phyloP scores from a whole-genome alignment of 495 filamentous ascomycete genomes.

The Neurospora sp. region DNA sequence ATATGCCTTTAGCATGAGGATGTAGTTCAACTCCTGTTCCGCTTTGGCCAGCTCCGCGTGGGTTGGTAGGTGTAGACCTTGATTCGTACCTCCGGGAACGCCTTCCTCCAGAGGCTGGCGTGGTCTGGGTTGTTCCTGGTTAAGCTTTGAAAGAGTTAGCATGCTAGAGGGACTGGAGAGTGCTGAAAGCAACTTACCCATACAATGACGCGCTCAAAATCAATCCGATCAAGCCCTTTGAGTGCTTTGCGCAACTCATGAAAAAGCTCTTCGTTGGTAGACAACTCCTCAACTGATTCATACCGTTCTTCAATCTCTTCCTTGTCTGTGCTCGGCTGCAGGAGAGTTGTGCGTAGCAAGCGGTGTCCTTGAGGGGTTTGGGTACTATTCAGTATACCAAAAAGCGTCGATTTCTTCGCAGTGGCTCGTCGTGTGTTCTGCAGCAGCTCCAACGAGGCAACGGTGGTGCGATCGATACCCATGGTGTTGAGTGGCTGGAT shows the following conservation, averaged over 20 bases:
- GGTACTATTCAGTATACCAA: constrained; percentile 75
- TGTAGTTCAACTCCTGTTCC: constrained; percentile 16
- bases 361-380: constrained; percentile 80
- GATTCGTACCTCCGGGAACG: constrained; percentile 6
- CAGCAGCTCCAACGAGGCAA: constrained; percentile 76
- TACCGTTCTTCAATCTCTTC: constrained; percentile 53
- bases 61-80: constrained; percentile 39
- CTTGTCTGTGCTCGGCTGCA: constrained; percentile 77
- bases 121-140: neutral
- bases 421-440: constrained; percentile 63
- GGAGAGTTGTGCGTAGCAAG: constrained; percentile 66
- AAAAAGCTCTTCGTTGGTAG: constrained; percentile 80
- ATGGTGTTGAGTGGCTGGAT: constrained; percentile 85
- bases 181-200: constrained; percentile 5
- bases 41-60: constrained; percentile 12
- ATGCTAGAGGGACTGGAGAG: neutral
- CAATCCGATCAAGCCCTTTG: constrained; percentile 10
- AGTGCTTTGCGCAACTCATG: constrained; percentile 57
- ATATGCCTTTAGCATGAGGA: constrained; percentile 45
- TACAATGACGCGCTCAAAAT: constrained; percentile 11
- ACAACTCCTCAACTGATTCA: constrained; percentile 78
- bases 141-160: constrained; percentile 1
- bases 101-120: constrained; percentile 7
- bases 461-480: constrained; percentile 85
- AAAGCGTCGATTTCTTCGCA: constrained; percentile 65